Percentiles rank a stretch among this genome's conserved stretches.
Evolutionary conservation across 345 rosid genomes (phyloP).

Genomic region (Populus davidiana): DNA sequence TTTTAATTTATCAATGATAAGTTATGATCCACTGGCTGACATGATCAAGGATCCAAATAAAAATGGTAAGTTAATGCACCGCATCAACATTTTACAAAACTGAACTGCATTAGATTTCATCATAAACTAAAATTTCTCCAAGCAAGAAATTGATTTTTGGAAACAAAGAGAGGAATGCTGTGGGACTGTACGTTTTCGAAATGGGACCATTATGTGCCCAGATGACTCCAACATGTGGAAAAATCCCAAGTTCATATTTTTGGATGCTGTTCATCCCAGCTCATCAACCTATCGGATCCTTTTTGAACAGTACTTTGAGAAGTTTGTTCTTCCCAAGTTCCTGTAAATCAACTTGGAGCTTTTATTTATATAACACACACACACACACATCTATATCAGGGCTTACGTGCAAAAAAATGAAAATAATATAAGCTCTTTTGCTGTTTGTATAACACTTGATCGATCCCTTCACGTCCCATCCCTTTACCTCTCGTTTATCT

Average conservation of each 20-base stretch:
- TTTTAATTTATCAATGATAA: too few species aligned
- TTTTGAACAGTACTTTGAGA: constrained; percentile 6
- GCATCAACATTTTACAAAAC: too few species aligned
- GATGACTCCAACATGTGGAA: background rate
- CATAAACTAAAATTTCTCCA: background rate
- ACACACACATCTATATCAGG: too few species aligned
- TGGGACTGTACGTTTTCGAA: background rate
- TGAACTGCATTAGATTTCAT: too few species aligned
- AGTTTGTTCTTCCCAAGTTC: constrained; percentile 11
- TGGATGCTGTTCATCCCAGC: constrained; percentile 17
- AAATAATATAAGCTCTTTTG: too few species aligned
- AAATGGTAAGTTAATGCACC: constrained; percentile 31
- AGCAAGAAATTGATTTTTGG: background rate
- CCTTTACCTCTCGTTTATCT: too few species aligned
- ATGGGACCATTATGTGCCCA: background rate
- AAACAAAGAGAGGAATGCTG: constrained; percentile 9
- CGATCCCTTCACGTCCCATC: too few species aligned
- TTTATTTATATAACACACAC: too few species aligned
- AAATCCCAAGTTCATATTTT: constrained; percentile 5
- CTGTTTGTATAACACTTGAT: too few species aligned
- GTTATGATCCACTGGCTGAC: constrained; percentile 40
- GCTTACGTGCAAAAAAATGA: too few species aligned
- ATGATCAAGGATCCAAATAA: constrained; percentile 41
- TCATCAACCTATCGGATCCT: constrained; percentile 3
- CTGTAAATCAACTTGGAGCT: too few species aligned